These are phyloP conservation scores for Phytopythium litorale DNA, from an alignment of 352 stramenopile species.

Conservation along the genomic window DNA sequence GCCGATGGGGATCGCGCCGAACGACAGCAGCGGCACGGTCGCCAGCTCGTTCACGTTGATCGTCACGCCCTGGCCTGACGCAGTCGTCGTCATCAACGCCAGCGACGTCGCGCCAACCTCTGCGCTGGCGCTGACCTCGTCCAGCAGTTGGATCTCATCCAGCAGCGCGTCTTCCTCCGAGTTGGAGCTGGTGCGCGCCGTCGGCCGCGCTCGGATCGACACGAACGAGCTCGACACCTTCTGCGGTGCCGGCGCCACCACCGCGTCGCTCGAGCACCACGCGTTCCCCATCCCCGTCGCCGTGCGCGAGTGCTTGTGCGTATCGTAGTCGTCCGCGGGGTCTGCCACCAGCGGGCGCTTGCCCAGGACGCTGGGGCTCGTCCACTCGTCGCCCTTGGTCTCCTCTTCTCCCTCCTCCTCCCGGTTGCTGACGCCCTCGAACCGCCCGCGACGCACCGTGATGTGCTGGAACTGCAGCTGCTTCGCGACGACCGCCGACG, in stretches of 20 bases:
- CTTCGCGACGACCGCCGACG: constrained; percentile 2
- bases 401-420: constrained; percentile 2
- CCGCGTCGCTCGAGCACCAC: constrained; percentile 4
- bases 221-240: constrained; percentile 8
- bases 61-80: constrained; percentile 7
- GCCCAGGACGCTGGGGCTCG: not conserved
- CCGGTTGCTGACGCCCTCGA: not conserved
- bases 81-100: not conserved
- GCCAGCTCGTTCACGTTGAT: constrained; percentile 50
- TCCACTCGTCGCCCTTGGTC: constrained; percentile 2
- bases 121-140: constrained; percentile 3
- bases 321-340: not conserved
- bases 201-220: not conserved
- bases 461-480: constrained; percentile 12
- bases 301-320: constrained; percentile 1
- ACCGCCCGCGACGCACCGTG: not conserved
- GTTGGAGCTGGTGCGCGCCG: not conserved
- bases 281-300: constrained; percentile 3
- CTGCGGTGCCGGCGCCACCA: not conserved
- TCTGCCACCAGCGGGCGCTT: not conserved
- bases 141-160: constrained; percentile 2
- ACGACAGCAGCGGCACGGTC: constrained; percentile 35
- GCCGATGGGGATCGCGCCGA: constrained; percentile 47
- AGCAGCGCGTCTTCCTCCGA: not conserved
- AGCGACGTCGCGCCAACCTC: not conserved